A percentile compares a stretch with the other conserved stretches of the same genome.
phyloP scores from a whole-genome alignment of 176 grass and related monocot genomes.

The Oryza meyeriana region DNA sequence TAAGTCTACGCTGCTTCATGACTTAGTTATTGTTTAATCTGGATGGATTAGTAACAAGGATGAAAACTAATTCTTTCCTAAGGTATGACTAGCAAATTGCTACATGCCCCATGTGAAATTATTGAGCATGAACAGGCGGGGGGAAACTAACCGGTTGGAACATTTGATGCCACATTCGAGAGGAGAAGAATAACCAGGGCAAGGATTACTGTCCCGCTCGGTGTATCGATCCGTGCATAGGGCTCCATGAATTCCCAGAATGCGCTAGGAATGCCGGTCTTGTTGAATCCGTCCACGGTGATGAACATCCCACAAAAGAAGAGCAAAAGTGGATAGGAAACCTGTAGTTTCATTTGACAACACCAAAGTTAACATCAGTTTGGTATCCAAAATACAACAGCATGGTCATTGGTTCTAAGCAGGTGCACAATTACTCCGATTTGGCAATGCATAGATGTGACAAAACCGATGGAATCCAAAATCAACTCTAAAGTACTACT shows the following conservation, averaged over 20 bases:
- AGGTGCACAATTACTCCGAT: neutral
- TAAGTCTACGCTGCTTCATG: neutral
- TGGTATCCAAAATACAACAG: neutral
- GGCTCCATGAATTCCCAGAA: conserved; percentile 90
- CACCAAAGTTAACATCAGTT: neutral
- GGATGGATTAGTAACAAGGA: neutral
- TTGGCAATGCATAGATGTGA: neutral
- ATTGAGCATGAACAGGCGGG: neutral
- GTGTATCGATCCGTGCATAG: conserved; percentile 58
- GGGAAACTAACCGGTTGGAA: conserved; percentile 60
- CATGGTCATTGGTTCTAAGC: neutral
- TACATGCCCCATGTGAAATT: neutral
- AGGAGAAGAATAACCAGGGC: conserved; percentile 65
- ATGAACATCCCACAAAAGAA: conserved; percentile 99
- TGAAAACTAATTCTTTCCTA: neutral
- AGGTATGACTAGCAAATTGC: neutral
- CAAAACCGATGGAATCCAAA: neutral
- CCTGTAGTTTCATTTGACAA: conserved; percentile 32
- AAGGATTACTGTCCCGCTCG: conserved; percentile 43
- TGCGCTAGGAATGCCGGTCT: conserved; percentile 75
- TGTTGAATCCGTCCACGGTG: conserved; percentile 91
- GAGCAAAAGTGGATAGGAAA: conserved; percentile 77
- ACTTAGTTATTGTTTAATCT: neutral
- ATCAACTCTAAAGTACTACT: neutral
- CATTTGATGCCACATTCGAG: conserved; percentile 90